Conservation (phyloP, 768 basidiomycete genomes). For the Cystofilobasidium macerans region DNA sequence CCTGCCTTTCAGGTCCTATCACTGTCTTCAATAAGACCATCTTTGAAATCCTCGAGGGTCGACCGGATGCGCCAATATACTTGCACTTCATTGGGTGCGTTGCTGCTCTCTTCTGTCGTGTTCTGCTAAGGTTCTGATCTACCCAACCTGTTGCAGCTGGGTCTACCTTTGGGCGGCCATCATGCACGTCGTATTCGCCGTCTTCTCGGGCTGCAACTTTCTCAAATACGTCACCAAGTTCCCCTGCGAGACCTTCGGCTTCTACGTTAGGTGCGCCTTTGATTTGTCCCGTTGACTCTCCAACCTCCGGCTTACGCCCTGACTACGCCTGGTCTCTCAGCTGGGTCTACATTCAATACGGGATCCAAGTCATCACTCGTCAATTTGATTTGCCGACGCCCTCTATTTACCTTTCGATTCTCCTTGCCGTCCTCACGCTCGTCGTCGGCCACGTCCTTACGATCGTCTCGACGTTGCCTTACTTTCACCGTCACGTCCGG, state of each 20-base stretch:
- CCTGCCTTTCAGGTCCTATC: constrained; percentile 52
- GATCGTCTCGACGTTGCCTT: constrained; percentile 49
- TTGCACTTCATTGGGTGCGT: constrained; percentile 61
- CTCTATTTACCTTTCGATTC: constrained; percentile 48
- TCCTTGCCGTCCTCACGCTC: constrained; percentile 68
- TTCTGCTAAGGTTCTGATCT: background rate
- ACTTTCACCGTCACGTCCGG: constrained; percentile 63
- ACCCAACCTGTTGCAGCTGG: constrained; percentile 43
- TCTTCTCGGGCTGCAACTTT: constrained; percentile 52
- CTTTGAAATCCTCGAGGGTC: constrained; percentile 52
- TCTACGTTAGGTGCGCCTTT: constrained; percentile 69
- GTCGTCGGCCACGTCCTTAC: constrained; percentile 64
- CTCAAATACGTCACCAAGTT: constrained; percentile 78
- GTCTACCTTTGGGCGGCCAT: constrained; percentile 85
- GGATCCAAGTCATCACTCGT: constrained; percentile 65
- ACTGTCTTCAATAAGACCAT: constrained; percentile 88
- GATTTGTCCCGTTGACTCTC: background rate
- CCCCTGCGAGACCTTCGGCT: constrained; percentile 84
- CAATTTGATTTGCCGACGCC: constrained; percentile 46
- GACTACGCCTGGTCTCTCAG: background rate
- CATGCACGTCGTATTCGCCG: constrained; percentile 62
- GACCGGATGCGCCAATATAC: constrained; percentile 50
- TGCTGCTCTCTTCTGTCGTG: background rate
- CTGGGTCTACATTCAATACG: constrained; percentile 66
- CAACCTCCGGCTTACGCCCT: background rate